Conservation (phyloP, 2,329 filamentous ascomycete species). For the Sarocladium brachiariae region DNA sequence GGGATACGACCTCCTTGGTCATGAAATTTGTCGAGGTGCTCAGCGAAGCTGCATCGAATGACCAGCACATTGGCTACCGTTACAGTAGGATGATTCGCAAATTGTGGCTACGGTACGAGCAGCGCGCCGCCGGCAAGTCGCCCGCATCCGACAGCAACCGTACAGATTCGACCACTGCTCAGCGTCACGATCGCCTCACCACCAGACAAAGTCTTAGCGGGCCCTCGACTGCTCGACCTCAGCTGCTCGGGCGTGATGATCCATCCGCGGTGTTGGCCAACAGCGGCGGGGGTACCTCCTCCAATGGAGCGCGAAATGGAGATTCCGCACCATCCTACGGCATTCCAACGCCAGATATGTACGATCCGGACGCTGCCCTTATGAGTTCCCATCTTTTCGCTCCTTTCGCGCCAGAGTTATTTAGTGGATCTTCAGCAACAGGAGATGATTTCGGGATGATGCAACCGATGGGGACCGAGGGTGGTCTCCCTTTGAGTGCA, state of each 20-base stretch:
- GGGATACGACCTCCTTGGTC: conserved; percentile 1
- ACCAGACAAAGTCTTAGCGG: conserved; percentile 1
- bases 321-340: conserved; percentile 1
- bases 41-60: conserved; percentile 4
- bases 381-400: conserved; percentile 3
- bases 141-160: conserved; percentile 3
- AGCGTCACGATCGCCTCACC: neutral
- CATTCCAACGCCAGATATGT: conserved; percentile 6
- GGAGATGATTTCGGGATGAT: conserved; percentile 4
- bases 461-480: neutral
- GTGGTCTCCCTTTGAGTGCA: neutral
- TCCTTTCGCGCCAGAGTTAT: conserved; percentile 1
- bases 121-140: conserved; percentile 1
- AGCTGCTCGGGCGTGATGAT: neutral
- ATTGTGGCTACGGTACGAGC: conserved; percentile 7
- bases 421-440: neutral
- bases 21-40: conserved; percentile 7
- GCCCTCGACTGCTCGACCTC: neutral
- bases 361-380: conserved; percentile 1
- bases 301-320: neutral
- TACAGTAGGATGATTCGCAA: conserved; percentile 7
- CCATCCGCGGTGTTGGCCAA: neutral
- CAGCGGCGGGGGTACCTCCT: neutral
- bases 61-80: conserved; percentile 2
- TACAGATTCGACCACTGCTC: neutral